phyloP scores from a whole-genome alignment of 176 grass and related monocot species.

The Oryza glaberrima region DNA sequence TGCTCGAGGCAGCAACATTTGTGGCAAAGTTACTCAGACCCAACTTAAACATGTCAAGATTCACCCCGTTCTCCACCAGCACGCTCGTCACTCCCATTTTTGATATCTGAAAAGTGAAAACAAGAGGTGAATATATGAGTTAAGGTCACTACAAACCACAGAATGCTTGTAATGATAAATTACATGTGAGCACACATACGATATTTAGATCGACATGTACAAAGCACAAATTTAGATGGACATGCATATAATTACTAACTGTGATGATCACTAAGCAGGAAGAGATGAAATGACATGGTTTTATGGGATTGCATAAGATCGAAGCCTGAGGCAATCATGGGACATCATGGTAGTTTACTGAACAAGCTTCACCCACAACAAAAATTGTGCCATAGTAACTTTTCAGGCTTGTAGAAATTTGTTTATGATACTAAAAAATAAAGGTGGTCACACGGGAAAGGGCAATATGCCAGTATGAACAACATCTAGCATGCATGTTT shows the following conservation, averaged over 20 bases:
- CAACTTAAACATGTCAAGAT: slow-evolving; percentile 84
- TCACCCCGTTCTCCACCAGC: slow-evolving; percentile 77
- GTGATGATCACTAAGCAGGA: not conserved
- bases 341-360: not conserved
- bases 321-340: not conserved
- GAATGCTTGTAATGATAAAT: not conserved
- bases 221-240: too few species aligned
- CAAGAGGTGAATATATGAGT: slow-evolving; percentile 6
- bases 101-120: slow-evolving; percentile 60
- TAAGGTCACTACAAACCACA: not conserved
- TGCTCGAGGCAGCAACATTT: slow-evolving; percentile 32
- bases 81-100: slow-evolving; percentile 85
- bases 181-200: not conserved
- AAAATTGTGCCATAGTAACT: not conserved
- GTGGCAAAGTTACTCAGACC: slow-evolving; percentile 74
- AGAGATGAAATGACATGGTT: not conserved
- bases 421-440: not conserved
- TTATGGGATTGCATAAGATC: not conserved
- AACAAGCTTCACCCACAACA: not conserved
- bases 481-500: not conserved
- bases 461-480: not conserved
- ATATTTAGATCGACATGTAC: not conserved
- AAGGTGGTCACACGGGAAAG: not conserved
- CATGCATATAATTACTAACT: not conserved
- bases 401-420: not conserved